Percentiles rank a stretch among this genome's conserved stretches.
These are phyloP conservation scores for Pseudodiploospora longispora DNA, from an alignment of 2,329 filamentous ascomycete genomes.

Conservation along the genomic window DNA sequence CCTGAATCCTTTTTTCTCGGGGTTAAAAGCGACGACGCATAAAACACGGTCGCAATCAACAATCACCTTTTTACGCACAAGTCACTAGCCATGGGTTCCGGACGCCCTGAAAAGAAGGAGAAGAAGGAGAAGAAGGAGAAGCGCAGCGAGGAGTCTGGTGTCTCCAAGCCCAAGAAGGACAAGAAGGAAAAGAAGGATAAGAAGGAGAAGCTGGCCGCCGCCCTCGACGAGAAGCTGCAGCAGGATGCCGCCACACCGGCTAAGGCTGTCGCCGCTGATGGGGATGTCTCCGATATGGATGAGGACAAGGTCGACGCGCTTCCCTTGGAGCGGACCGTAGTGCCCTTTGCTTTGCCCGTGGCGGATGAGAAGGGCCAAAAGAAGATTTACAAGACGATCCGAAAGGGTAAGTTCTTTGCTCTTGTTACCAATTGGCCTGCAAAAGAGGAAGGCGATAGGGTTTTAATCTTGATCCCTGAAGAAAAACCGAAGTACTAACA, in stretches of 20 bases:
- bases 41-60: neutral
- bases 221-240: slow-evolving; percentile 58
- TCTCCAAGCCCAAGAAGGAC: slow-evolving; percentile 49
- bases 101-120: slow-evolving; percentile 42
- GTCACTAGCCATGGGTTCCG: slow-evolving; percentile 35
- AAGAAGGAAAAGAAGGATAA: slow-evolving; percentile 63
- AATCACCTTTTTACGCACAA: slow-evolving; percentile 1
- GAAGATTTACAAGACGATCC: slow-evolving; percentile 50
- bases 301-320: slow-evolving; percentile 35
- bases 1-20: neutral
- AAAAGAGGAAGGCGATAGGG: neutral
- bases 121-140: slow-evolving; percentile 57
- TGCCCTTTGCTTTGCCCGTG: slow-evolving; percentile 76
- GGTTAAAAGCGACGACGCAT: too few relatives aligned
- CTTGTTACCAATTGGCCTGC: neutral
- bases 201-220: slow-evolving; percentile 62
- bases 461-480: neutral
- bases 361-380: slow-evolving; percentile 69
- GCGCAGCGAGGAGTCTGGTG: slow-evolving; percentile 45
- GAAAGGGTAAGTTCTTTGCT: slow-evolving; percentile 38
- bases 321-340: slow-evolving; percentile 50
- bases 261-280: slow-evolving; percentile 32
- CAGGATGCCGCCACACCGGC: slow-evolving; percentile 40
- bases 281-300: slow-evolving; percentile 38
- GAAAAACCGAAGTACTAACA: slow-evolving; percentile 9